Evolutionary conservation across 306 rosid genomes (phyloP).

Genomic region (Glycine soja): DNA sequence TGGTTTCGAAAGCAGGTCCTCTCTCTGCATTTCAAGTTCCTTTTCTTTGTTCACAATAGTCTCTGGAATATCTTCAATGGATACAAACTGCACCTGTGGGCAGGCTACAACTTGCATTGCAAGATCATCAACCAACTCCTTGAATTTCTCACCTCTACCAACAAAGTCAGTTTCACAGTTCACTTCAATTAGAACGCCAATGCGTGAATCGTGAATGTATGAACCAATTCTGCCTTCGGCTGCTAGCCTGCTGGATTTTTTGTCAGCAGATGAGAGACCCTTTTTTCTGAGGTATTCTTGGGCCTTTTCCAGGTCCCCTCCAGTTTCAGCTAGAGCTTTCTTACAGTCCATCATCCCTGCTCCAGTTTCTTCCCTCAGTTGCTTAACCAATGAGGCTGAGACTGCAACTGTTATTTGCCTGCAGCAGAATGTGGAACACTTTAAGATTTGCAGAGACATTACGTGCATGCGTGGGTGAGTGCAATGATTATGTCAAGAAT

Average conservation of each 20-base stretch:
- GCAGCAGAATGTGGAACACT: constrained; percentile 47
- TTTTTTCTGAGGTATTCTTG: constrained; percentile 95
- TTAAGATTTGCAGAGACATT: constrained; percentile 16
- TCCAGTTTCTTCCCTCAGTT: constrained; percentile 93
- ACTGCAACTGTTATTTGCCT: constrained; percentile 73
- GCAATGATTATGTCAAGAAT: background rate
- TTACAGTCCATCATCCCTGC: constrained; percentile 99
- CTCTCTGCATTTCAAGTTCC: constrained; percentile 92
- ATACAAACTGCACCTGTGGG: constrained; percentile 84
- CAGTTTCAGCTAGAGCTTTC: constrained; percentile 94
- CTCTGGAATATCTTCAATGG: constrained; percentile 84
- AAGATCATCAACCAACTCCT: constrained; percentile 88
- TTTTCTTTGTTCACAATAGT: constrained; percentile 65
- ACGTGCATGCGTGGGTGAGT: background rate
- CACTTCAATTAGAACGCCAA: constrained; percentile 93
- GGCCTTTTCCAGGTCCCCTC: constrained; percentile 95
- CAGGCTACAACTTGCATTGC: constrained; percentile 97
- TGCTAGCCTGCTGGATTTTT: constrained; percentile 91
- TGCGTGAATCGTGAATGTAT: constrained; percentile 92
- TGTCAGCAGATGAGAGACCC: constrained; percentile 94
- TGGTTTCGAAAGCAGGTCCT: constrained; percentile 85
- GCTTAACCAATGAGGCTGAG: constrained; percentile 86
- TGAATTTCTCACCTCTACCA: constrained; percentile 84
- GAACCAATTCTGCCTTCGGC: constrained; percentile 98
- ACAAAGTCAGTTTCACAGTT: constrained; percentile 97